Conservation (phyloP, 371 early-diverging fungal species). For the Zychaea mexicana region DNA sequence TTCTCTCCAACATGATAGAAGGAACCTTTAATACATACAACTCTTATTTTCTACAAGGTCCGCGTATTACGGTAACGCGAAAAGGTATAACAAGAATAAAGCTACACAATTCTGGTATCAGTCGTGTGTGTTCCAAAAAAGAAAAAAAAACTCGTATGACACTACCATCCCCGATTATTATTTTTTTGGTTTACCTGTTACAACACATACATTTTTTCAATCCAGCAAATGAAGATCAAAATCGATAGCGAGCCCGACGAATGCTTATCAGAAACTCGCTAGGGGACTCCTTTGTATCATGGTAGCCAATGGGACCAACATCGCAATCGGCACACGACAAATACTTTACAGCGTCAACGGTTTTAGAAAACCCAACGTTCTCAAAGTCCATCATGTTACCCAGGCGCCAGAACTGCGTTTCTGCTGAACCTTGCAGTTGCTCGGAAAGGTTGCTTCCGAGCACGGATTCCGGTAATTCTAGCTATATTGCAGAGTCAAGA, state of each 20-base stretch:
- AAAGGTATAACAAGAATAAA: too few relatives aligned
- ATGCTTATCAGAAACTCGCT: conserved; percentile 59
- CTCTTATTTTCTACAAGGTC: too few relatives aligned
- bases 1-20: too few relatives aligned
- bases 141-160: too few relatives aligned
- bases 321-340: conserved; percentile 86
- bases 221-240: conserved; percentile 1
- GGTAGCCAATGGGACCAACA: conserved; percentile 77
- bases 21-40: too few relatives aligned
- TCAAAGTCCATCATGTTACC: conserved; percentile 26
- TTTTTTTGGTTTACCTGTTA: too few relatives aligned
- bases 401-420: conserved; percentile 57
- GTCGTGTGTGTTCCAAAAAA: too few relatives aligned
- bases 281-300: conserved; percentile 36
- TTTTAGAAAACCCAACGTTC: conserved; percentile 65
- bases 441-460: conserved; percentile 20
- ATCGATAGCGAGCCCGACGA: conserved; percentile 52
- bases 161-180: too few relatives aligned
- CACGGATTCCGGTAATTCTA: conserved; percentile 26
- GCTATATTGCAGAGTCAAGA: conserved; percentile 10
- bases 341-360: conserved; percentile 59
- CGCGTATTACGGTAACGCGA: too few relatives aligned
- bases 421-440: conserved; percentile 2
- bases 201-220: too few relatives aligned
- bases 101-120: too few relatives aligned